phyloP scores from a whole-genome alignment of 805 yeast genomes.

The Kazachstania taianensis region DNA sequence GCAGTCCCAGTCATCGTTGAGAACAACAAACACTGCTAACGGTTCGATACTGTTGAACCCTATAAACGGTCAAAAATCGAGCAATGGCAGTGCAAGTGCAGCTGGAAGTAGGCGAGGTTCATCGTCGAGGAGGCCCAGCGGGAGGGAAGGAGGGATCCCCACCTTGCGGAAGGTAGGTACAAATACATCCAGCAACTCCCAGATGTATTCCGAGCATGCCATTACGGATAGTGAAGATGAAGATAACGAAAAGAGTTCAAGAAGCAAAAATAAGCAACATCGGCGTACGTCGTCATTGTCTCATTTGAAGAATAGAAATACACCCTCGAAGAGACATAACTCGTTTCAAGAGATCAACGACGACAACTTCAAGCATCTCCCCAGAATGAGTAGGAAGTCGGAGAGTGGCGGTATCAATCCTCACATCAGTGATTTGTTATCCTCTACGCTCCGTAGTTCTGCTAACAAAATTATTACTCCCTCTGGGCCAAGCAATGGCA shows the following conservation, averaged over 20 bases:
- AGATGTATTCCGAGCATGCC: conserved; percentile 16
- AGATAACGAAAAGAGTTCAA: conserved; percentile 1
- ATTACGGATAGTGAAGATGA: conserved; percentile 21
- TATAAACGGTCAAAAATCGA: conserved; percentile 11
- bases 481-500: neutral
- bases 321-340: conserved; percentile 9
- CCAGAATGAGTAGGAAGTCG: conserved; percentile 1
- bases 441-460: neutral
- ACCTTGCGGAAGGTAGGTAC: conserved; percentile 2
- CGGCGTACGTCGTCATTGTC: no score
- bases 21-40: conserved; percentile 20
- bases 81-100: conserved; percentile 23
- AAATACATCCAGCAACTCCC: no score
- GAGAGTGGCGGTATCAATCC: conserved; percentile 3
- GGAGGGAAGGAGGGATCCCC: conserved; percentile 1
- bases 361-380: neutral
- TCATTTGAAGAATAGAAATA: neutral
- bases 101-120: conserved; percentile 15
- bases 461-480: no score
- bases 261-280: no score
- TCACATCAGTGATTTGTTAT: conserved; percentile 3
- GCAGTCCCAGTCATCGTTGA: conserved; percentile 3
- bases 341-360: conserved; percentile 6
- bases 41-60: conserved; percentile 6
- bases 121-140: neutral